Percentiles rank a stretch among this genome's conserved stretches.
Evolutionary conservation across 75 land plant species (phyloP).

Genomic region (Isoetes taiwanensis): DNA sequence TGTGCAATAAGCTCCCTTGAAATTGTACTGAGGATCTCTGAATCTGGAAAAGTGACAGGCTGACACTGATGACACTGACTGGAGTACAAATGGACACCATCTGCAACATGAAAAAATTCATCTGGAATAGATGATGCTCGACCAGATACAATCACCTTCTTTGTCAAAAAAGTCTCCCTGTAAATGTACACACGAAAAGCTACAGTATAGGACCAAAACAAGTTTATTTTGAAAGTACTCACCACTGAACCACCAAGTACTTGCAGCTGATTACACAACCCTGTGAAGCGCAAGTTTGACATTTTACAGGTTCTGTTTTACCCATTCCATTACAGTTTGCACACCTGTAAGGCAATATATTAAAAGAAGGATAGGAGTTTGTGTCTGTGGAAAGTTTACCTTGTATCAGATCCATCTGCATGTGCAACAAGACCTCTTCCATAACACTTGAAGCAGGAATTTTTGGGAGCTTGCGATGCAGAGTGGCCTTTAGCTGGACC

Average conservation of each 20-base stretch:
- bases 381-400: slow-evolving; percentile 26
- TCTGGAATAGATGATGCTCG: slow-evolving; percentile 92
- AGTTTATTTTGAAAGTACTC: not conserved
- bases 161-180: slow-evolving; percentile 66
- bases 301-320: slow-evolving; percentile 59
- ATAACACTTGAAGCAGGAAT: slow-evolving; percentile 47
- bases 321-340: slow-evolving; percentile 62
- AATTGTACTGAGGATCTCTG: slow-evolving; percentile 61
- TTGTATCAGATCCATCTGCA: slow-evolving; percentile 88
- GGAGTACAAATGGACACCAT: slow-evolving; percentile 74
- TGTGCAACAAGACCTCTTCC: slow-evolving; percentile 96
- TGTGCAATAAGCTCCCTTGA: slow-evolving; percentile 74
- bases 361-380: not conserved
- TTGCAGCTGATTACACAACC: slow-evolving; percentile 49
- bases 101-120: slow-evolving; percentile 82
- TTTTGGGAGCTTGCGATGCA: too few species aligned
- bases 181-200: not conserved
- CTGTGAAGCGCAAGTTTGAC: slow-evolving; percentile 48
- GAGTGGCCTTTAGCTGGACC: too few species aligned
- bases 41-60: slow-evolving; percentile 75
- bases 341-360: slow-evolving; percentile 40
- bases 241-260: slow-evolving; percentile 67
- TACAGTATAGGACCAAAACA: not conserved
- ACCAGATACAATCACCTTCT: slow-evolving; percentile 67
- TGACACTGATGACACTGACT: slow-evolving; percentile 85